Conservation (phyloP, 768 basidiomycete genomes). For the Tricholoma saponaceum region DNA sequence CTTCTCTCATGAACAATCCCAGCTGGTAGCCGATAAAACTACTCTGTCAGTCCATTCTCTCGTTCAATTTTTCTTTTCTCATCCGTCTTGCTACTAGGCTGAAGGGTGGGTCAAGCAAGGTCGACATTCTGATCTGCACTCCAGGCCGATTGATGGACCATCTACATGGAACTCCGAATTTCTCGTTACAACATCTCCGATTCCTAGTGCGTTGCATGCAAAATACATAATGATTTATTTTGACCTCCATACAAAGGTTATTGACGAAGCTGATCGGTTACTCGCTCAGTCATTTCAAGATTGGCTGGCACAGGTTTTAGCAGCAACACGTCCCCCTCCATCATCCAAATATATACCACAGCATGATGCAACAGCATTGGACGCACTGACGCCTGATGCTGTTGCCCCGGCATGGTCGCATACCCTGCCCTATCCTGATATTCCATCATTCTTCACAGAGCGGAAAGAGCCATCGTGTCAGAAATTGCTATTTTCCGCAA, state of each 20-base stretch:
- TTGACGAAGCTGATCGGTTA: constrained; percentile 97
- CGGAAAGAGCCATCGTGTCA: constrained; percentile 69
- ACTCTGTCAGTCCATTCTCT: constrained; percentile 34
- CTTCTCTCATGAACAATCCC: constrained; percentile 86
- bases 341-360: background rate
- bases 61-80: background rate
- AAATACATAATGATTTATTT: constrained; percentile 1
- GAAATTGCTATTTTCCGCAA: constrained; percentile 95
- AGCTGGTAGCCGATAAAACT: constrained; percentile 62
- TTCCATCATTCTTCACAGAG: constrained; percentile 54
- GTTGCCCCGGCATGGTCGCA: constrained; percentile 59
- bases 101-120: constrained; percentile 82
- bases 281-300: constrained; percentile 95
- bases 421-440: constrained; percentile 32
- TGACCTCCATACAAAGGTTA: constrained; percentile 50
- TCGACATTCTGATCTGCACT: constrained; percentile 94
- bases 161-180: constrained; percentile 80
- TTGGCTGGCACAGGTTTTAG: constrained; percentile 83
- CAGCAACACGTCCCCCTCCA: constrained; percentile 51
- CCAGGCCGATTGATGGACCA: constrained; percentile 96
- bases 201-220: constrained; percentile 62
- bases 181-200: constrained; percentile 91
- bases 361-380: background rate
- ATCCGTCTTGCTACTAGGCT: constrained; percentile 38
- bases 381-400: constrained; percentile 38